Conservation (phyloP, 2,329 filamentous ascomycete species). For the Aspergillus pseudotamarii region DNA sequence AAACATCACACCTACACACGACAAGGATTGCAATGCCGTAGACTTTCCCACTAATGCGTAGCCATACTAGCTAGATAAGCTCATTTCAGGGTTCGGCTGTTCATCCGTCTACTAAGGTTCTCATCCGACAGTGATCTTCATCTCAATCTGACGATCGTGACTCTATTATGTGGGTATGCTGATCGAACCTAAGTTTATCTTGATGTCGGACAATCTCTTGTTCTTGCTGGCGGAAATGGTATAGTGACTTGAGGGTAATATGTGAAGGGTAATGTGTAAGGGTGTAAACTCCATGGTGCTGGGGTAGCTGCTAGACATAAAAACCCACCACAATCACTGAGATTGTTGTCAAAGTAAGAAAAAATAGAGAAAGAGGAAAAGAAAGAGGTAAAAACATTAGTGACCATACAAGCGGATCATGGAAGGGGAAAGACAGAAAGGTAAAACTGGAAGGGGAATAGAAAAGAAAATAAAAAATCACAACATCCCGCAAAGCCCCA, state of each 20-base stretch:
- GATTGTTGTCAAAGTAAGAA: neutral
- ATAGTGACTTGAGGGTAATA: neutral
- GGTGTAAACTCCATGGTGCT: neutral
- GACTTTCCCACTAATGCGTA: neutral
- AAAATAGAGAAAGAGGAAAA: neutral
- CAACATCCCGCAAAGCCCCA: slow-evolving; percentile 29
- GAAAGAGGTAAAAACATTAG: neutral
- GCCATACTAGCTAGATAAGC: neutral
- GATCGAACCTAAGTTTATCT: neutral
- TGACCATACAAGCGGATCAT: neutral
- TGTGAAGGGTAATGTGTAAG: neutral
- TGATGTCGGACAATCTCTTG: neutral
- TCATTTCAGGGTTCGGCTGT: neutral
- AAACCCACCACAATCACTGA: neutral
- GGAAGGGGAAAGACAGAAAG: neutral
- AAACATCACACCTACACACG: neutral
- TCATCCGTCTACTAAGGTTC: neutral
- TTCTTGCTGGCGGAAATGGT: neutral
- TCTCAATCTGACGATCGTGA: neutral
- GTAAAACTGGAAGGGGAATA: neutral
- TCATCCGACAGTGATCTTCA: neutral
- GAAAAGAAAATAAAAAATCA: neutral
- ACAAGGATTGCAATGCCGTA: neutral
- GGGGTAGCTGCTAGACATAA: neutral
- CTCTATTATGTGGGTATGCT: slow-evolving; percentile 2